Percentiles rank a stretch among this genome's conserved stretches.
Evolutionary conservation across 768 basidiomycete species (phyloP).

Genomic region (Termitomyces sp.): DNA sequence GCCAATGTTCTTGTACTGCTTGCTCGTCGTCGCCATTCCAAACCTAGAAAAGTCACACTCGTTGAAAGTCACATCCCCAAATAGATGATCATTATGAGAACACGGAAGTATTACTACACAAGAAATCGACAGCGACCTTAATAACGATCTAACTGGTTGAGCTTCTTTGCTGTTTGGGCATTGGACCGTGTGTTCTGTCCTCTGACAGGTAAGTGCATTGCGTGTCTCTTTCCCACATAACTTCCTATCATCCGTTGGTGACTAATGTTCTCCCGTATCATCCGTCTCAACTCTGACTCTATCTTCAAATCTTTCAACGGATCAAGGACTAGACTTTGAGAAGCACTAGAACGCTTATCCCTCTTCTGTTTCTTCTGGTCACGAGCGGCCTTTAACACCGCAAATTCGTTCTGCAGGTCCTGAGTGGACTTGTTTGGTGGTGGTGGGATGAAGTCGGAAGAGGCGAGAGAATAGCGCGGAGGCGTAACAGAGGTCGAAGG

Average conservation of each 20-base stretch:
- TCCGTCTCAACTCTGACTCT: constrained; percentile 79
- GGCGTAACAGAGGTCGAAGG: constrained; percentile 70
- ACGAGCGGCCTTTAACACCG: constrained; percentile 21
- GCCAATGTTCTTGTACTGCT: constrained; percentile 83
- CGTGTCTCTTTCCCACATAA: constrained; percentile 89
- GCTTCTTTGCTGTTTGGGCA: constrained; percentile 82
- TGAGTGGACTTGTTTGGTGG: constrained; percentile 33
- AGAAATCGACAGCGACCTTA: constrained; percentile 7
- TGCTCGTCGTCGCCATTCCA: constrained; percentile 65
- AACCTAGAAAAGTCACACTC: constrained; percentile 9
- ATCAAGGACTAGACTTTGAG: constrained; percentile 35
- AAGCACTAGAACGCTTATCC: constrained; percentile 14
- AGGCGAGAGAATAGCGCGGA: constrained; percentile 61
- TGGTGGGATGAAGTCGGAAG: constrained; percentile 42
- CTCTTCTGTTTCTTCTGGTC: constrained; percentile 25
- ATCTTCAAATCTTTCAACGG: constrained; percentile 71
- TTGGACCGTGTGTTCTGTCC: constrained; percentile 93
- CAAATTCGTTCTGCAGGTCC: constrained; percentile 34
- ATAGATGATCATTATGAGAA: neutral
- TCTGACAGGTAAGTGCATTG: constrained; percentile 88
- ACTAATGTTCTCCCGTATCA: constrained; percentile 85
- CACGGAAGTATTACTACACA: constrained; percentile 3
- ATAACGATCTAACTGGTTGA: constrained; percentile 77
- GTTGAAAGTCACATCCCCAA: constrained; percentile 21
- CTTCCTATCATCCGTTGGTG: constrained; percentile 93